Percentiles rank a stretch among this genome's conserved stretches.
Evolutionary conservation across 2,329 filamentous ascomycete species (phyloP).

Genomic region (Blastomyces gilchristii): DNA sequence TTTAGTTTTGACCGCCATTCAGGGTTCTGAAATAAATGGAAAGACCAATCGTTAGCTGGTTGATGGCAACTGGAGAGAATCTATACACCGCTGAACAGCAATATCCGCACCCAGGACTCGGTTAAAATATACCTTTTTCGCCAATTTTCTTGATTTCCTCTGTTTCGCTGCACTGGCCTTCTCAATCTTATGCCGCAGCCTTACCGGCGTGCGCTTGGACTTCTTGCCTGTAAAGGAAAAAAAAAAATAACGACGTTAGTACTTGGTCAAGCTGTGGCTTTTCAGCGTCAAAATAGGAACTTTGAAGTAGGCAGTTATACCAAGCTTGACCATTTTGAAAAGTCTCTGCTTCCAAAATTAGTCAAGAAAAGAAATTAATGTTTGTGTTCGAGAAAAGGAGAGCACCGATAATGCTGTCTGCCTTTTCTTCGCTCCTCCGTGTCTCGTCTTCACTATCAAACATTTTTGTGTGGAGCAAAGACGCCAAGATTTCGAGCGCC

Average conservation of each 20-base stretch:
- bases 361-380: neutral
- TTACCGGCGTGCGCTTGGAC: constrained; percentile 84
- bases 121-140: constrained; percentile 56
- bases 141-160: constrained; percentile 75
- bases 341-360: constrained; percentile 11
- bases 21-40: constrained; percentile 52
- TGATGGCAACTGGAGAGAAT: neutral
- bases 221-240: constrained; percentile 58
- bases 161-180: constrained; percentile 87
- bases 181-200: constrained; percentile 89
- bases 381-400: neutral
- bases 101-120: neutral
- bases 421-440: neutral
- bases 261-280: neutral
- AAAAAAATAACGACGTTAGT: neutral
- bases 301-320: constrained; percentile 19
- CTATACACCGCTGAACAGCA: neutral
- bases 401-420: neutral
- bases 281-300: neutral
- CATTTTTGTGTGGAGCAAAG: constrained; percentile 10
- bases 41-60: neutral
- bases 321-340: constrained; percentile 33
- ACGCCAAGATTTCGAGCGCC: constrained; percentile 7
- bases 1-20: constrained; percentile 92
- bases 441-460: neutral